Percentiles rank a stretch among this genome's conserved stretches.
phyloP scores from a whole-genome alignment of 306 rosid species.

The Citrullus amarus region DNA sequence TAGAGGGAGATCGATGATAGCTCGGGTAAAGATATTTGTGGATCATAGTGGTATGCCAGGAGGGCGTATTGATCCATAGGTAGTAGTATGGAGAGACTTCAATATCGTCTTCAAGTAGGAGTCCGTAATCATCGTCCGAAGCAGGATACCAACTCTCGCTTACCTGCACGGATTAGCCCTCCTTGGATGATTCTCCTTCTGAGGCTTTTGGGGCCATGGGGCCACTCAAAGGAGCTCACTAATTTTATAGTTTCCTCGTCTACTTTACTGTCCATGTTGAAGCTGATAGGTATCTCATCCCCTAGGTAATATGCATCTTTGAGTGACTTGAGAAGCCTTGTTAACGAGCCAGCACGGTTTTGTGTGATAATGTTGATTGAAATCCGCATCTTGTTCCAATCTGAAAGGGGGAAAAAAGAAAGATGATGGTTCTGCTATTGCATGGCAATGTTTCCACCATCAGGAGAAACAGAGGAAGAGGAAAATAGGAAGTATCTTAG shows the following conservation, averaged over 20 bases:
- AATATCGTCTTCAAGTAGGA: constrained; percentile 84
- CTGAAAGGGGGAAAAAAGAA: constrained; percentile 19
- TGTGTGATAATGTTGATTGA: constrained; percentile 81
- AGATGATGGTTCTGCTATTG: not conserved
- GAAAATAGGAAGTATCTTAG: not conserved
- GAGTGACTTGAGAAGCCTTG: constrained; percentile 79
- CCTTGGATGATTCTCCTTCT: constrained; percentile 94
- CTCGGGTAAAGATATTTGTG: constrained; percentile 71
- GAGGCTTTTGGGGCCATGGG: constrained; percentile 82
- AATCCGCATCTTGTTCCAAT: constrained; percentile 77
- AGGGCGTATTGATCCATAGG: constrained; percentile 92
- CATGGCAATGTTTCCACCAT: not conserved
- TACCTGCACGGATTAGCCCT: constrained; percentile 88
- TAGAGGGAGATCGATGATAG: constrained; percentile 85
- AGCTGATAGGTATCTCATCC: constrained; percentile 70
- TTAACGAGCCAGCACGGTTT: constrained; percentile 55
- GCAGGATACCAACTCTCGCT: constrained; percentile 98
- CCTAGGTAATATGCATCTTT: constrained; percentile 74
- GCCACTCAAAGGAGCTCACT: constrained; percentile 65
- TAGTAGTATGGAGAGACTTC: constrained; percentile 94
- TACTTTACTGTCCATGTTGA: constrained; percentile 87
- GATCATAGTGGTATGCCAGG: constrained; percentile 77
- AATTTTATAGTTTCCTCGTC: constrained; percentile 67
- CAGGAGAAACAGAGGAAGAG: not conserved
- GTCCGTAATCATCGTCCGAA: constrained; percentile 71